A percentile compares a stretch with the other conserved stretches of the same genome.
Evolutionary conservation across 108 stramenopile genomes (phyloP).

Genomic region (Nannochloropsis gaditana): DNA sequence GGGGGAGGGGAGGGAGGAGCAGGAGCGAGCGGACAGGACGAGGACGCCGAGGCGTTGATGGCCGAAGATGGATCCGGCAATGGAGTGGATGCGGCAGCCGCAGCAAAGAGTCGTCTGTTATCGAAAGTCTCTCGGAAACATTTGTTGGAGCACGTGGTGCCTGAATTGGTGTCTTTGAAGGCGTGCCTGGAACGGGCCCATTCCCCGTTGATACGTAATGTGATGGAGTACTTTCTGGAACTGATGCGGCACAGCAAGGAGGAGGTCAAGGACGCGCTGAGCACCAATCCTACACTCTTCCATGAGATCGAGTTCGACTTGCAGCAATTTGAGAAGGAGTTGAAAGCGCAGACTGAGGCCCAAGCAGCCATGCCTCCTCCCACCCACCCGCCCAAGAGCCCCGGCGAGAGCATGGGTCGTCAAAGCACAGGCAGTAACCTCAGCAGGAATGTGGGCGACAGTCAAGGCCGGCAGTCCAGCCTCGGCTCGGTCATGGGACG

Average conservation of each 20-base stretch:
- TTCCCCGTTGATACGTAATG: slow-evolving; percentile 71
- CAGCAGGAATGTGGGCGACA: not conserved
- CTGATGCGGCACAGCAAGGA: slow-evolving; percentile 55
- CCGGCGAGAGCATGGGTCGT: not conserved
- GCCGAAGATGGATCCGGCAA: not conserved
- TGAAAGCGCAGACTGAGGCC: not conserved
- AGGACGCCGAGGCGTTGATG: slow-evolving; percentile 38
- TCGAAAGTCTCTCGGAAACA: slow-evolving; percentile 79
- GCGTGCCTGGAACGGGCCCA: slow-evolving; percentile 65
- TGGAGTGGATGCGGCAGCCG: slow-evolving; percentile 46
- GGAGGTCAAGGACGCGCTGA: slow-evolving; percentile 73
- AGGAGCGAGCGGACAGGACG: slow-evolving; percentile 10
- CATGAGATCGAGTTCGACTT: slow-evolving; percentile 75
- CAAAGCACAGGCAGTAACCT: not conserved
- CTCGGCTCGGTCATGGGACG: not conserved
- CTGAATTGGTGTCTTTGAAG: slow-evolving; percentile 79
- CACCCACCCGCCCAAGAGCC: not conserved
- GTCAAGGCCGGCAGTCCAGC: not conserved
- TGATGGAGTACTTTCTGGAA: slow-evolving; percentile 68
- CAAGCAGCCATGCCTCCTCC: slow-evolving; percentile 11
- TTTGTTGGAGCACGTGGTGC: slow-evolving; percentile 78
- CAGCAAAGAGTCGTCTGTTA: slow-evolving; percentile 70
- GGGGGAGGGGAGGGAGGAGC: slow-evolving; percentile 18
- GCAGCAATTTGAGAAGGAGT: slow-evolving; percentile 30
- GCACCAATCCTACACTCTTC: slow-evolving; percentile 66